Base-by-base conservation (phyloP, 306 rosid species). In the cucumber (Cucumis sativus) region DNA sequence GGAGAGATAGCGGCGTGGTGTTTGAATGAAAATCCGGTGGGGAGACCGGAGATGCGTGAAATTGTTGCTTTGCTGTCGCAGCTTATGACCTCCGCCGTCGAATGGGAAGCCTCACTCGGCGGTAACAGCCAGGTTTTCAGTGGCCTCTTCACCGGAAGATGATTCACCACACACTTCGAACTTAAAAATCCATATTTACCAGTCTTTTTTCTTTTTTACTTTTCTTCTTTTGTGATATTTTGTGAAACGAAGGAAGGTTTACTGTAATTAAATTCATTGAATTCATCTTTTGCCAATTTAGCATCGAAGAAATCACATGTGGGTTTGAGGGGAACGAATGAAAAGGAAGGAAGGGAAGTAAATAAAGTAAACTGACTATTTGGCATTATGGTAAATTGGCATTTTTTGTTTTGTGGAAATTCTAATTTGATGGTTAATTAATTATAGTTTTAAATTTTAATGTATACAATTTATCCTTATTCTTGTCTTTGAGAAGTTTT, bases 61-160 rank as follows among this genome's bases (percentile, higher is more conserved):
- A 79, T 90, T 0, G 90, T 88, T 23, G 85, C 65, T 33, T 61
- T 63, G 30, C 59, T 94, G 72, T 85, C 93, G 51, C 86, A 89
- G 17, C 76, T 94, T 45, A 68, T 79, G 76, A 79, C 75, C 37
- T 80, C 88, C 3, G 88, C 94, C 5, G 69, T 73, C 43, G 89
- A 88, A 79, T 88, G 98, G 98, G 97, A 91, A 85, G 96, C 96
- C 10, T 85, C 92, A 62, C 86, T 90, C 0, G 91, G 92, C 15
- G 91, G 93, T 47, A 87, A 83, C 76, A 87, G 90, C 85, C 89
- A 87, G 33, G 90, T 91, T 73, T 88, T 93, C 80, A 87, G 89
- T 11, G 90, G 91, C 23, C 57, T 88, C 18, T 84, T 88, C 39
- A 78, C 33, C 72, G 92, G 93, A 84, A 87, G 97, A 90, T 93